These are phyloP conservation scores for Solanum peruvianum DNA, from an alignment of 257 asterid genomes.

Conservation along the genomic window DNA sequence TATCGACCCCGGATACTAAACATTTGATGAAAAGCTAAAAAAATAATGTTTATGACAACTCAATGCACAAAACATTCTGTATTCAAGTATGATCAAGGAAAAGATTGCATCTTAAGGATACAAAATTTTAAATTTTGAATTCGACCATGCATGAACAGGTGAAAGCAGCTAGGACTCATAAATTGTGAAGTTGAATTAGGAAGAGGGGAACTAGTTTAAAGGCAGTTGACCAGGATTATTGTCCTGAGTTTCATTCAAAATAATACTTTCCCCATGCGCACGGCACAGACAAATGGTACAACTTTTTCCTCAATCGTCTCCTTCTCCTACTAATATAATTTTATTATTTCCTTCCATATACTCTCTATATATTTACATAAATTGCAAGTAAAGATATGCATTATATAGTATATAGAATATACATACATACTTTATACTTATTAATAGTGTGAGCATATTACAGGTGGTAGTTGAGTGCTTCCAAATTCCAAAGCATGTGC, in stretches of 20 bases:
- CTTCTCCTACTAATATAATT: not conserved
- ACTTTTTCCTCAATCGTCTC: constrained; percentile 18
- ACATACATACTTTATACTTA: not conserved
- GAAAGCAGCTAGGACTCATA: not conserved
- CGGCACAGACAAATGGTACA: constrained; percentile 10
- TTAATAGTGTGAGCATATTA: not conserved
- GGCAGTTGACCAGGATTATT: constrained; percentile 36
- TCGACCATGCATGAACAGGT: not conserved
- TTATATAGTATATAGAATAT: not conserved
- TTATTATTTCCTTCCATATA: not conserved
- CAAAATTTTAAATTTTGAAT: not conserved
- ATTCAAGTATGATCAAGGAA: not conserved
- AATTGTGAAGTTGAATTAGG: not conserved
- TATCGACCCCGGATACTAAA: not conserved
- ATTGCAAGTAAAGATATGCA: not conserved
- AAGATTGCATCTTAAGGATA: fast-evolving
- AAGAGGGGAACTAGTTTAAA: not conserved
- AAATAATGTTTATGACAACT: not conserved
- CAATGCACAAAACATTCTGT: fast-evolving
- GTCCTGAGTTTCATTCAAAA: constrained; percentile 8
- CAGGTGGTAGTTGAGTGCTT: constrained; percentile 2
- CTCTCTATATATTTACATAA: not conserved
- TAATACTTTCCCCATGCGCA: constrained; percentile 6
- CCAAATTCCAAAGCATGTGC: constrained; percentile 2
- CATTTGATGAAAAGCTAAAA: not conserved